Base-by-base conservation (phyloP, 352 stramenopile species). In the Phytophthora litchii region DNA sequence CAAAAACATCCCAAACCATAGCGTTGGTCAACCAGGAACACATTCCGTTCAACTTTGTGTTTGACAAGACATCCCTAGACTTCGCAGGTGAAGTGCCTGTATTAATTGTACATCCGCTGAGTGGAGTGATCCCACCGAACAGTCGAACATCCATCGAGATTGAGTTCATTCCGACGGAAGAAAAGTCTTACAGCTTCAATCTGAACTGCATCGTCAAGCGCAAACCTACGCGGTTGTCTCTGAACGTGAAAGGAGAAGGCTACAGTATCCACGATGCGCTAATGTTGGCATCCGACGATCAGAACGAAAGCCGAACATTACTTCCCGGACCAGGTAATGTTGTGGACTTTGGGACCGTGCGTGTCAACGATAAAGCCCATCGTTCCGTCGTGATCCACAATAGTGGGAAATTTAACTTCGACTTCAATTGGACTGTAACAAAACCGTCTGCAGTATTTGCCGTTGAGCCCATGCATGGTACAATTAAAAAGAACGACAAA, bases 201-300 rank as follows among this genome's bases (percentile, higher is more conserved):
- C 46, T 98, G 19, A 87, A 80, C 46, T 98, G 94, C 45, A 83
- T 89, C 43, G 70, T 98, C 47, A 93, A 96, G 54, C 89, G 94
- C 17, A 98, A 98, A 60, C 92, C 92, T 0, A 86, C 85, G 8
- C 88, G 91, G 25, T 63, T 98, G 2, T 94, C 83, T 21, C 71
- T 98, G 16, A 98, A 98, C 58, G 74, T 98, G 27, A 98, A 98
- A 69, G 94, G 94, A 31, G 94, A 98, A 60, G 94, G 94, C 5
- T 98, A 97, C 60, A 92, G 85, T 35, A 95, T 98, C 37, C 91
- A 97, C 60, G 88, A 95, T 44, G 64, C 75, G 3, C 48, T 97
- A 5, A 69, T 69, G 0, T 58, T 86, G 37, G 51, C 41, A 17
- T 75, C 63, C 1, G 72, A 78, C 12, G 74, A 83, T 17, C 64